Percentiles rank a stretch among this genome's conserved stretches.
These are phyloP conservation scores for Fistulinella cinereoalba DNA, from an alignment of 1,284 basidiomycete genomes.

Conservation along the genomic window DNA sequence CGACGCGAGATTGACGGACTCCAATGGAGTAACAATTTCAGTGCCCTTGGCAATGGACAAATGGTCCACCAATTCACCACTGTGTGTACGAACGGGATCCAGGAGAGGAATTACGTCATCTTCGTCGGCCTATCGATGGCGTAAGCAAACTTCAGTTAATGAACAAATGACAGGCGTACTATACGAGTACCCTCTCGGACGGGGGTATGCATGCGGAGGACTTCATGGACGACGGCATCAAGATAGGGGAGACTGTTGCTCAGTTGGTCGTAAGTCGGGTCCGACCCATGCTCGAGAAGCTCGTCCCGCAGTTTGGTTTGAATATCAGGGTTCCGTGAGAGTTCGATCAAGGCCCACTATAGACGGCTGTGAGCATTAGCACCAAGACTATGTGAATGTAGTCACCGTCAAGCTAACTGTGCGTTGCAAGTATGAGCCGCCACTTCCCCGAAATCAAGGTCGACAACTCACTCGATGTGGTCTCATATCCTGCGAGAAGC, in stretches of 20 bases:
- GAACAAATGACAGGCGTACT: conserved; percentile 27
- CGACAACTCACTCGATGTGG: conserved; percentile 35
- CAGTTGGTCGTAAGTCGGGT: conserved; percentile 24
- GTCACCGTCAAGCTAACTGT: conserved; percentile 26
- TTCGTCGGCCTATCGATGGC: conserved; percentile 39
- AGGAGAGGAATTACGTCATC: conserved; percentile 48
- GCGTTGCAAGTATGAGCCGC: not conserved
- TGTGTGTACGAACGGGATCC: conserved; percentile 30
- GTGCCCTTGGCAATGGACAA: conserved; percentile 46
- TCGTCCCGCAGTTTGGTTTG: conserved; percentile 42
- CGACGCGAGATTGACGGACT: conserved; percentile 45
- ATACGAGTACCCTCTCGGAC: conserved; percentile 39
- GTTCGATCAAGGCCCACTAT: conserved; percentile 27
- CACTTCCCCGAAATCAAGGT: not conserved
- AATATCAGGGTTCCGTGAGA: conserved; percentile 19
- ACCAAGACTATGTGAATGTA: not conserved
- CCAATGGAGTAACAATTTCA: conserved; percentile 39
- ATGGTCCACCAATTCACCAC: conserved; percentile 37
- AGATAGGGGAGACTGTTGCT: conserved; percentile 22
- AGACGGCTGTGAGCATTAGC: not conserved
- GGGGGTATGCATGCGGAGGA: conserved; percentile 8
- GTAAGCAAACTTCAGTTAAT: not conserved
- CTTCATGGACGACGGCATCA: conserved; percentile 25
- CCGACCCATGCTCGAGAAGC: conserved; percentile 26
- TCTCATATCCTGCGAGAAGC: conserved; percentile 41